Evolutionary conservation across 2,329 filamentous ascomycete species (phyloP), one percentile per base, ranked within the genome.

Genomic region (Colletotrichum sp.): DNA sequence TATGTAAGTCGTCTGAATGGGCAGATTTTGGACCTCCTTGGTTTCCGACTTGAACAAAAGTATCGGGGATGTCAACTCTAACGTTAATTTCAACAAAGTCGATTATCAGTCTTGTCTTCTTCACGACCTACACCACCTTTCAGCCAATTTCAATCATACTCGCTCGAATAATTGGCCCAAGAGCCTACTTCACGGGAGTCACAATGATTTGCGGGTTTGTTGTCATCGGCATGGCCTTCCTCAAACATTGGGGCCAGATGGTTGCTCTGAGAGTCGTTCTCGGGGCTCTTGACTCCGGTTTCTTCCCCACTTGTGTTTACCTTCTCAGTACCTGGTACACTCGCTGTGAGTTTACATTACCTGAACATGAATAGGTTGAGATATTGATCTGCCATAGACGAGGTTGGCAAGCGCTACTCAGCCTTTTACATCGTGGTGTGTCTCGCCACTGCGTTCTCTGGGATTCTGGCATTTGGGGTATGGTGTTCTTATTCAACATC

Each of bases 301-400:
- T 92, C 0, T 90, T 90, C 77, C 90, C 89, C 2, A 90, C 90
- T 6, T 93, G 84, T 38, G 72, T 88, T 82, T 64, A 87, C 84
- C 92, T 92, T 77, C 85, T 94, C 1, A 91, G 89, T 1, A 93
- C 91, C 78, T 94, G 92, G 92, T 94, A 94, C 78, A 91, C 88
- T 78, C 86, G 92, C n/a, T 88, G 72, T 75, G 24, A 63, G 72
- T 72, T 8, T n/a, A 15, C 6, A 8, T 26, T 5, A 8, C 12
- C 16, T 6, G 6, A 8, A 9, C 8, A 86, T 57, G 91, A 92
- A 55, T 88, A 93, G 21, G 16, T 12, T 13, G n/a, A 2, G 34
- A 28, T 21, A 24, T 28, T 67, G 21, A 36, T n/a, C 16, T 52
- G 16, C 6, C 13, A 13, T 9, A 74, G 69, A 87, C 8, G 93